These are phyloP conservation scores for Zygoascus sp. DNA, from an alignment of 1,139 yeast species.

Conservation along the genomic window DNA sequence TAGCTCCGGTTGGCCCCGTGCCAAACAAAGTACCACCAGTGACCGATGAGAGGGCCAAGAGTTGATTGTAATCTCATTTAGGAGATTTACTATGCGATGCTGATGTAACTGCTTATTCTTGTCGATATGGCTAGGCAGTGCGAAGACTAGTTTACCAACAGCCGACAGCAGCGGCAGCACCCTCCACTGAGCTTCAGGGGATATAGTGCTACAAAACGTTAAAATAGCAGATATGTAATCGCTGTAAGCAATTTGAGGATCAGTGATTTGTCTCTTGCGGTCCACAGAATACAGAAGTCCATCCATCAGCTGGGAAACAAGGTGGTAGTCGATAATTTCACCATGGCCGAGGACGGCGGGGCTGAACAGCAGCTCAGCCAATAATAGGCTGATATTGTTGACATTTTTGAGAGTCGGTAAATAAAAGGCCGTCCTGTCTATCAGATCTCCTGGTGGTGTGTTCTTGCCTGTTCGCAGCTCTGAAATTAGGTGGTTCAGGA, in stretches of 20 bases:
- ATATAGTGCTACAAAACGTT: constrained; percentile 13
- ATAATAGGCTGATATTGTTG: constrained; percentile 49
- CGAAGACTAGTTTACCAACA: constrained; percentile 24
- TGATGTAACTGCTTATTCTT: constrained; percentile 13
- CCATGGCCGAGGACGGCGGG: constrained; percentile 41
- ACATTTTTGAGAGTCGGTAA: constrained; percentile 59
- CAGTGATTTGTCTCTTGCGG: constrained; percentile 53
- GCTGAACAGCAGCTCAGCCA: constrained; percentile 48
- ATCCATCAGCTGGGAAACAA: constrained; percentile 29
- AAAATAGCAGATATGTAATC: constrained; percentile 47
- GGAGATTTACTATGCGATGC: constrained; percentile 17
- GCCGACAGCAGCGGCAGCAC: constrained; percentile 56
- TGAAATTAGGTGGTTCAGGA: constrained; percentile 15
- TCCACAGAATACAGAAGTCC: constrained; percentile 42
- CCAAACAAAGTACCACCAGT: constrained; percentile 12
- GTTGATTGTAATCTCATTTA: constrained; percentile 13
- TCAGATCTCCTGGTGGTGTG: background rate
- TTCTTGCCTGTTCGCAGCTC: constrained; percentile 13
- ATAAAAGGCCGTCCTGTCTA: constrained; percentile 46
- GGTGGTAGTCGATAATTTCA: constrained; percentile 17
- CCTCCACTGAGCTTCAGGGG: constrained; percentile 44
- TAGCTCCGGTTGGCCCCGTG: constrained; percentile 13
- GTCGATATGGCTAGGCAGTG: background rate
- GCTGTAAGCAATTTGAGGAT: constrained; percentile 55
- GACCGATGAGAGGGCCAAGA: constrained; percentile 4